phyloP scores from a whole-genome alignment of 2,329 filamentous ascomycete genomes.

The Fusarium lyarnte region DNA sequence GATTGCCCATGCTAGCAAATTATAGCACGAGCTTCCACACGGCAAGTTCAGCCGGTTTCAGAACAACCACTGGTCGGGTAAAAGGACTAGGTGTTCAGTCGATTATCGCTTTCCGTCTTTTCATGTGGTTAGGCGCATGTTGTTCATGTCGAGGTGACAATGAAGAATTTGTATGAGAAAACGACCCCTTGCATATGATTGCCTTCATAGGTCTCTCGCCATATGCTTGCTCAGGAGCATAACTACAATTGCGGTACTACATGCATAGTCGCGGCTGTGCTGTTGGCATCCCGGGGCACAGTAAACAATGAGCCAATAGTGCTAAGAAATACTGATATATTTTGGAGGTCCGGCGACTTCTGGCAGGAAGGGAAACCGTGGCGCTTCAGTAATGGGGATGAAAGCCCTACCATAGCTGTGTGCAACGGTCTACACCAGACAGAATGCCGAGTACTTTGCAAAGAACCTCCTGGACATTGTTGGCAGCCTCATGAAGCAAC shows the following conservation, averaged over 20 bases:
- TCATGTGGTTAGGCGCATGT: background rate
- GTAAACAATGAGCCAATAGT: background rate
- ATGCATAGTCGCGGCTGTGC: background rate
- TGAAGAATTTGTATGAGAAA: background rate
- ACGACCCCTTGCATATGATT: background rate
- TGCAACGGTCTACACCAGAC: background rate
- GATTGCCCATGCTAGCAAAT: background rate
- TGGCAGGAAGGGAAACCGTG: constrained; percentile 9
- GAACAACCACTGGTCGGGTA: background rate
- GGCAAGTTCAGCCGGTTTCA: background rate
- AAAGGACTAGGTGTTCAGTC: background rate
- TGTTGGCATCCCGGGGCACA: background rate
- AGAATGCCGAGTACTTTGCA: constrained; percentile 19
- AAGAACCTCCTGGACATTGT: background rate
- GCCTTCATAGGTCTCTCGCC: background rate
- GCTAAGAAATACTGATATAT: background rate
- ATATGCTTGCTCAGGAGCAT: background rate
- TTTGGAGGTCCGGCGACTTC: background rate
- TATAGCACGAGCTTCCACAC: background rate
- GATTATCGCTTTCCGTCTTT: background rate
- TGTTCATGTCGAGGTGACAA: background rate
- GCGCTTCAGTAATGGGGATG: background rate
- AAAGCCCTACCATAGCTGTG: background rate
- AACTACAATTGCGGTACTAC: background rate
- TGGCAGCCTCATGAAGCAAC: background rate